Base-by-base conservation (phyloP, 441 rosid species). In the Kokia cookei region DNA sequence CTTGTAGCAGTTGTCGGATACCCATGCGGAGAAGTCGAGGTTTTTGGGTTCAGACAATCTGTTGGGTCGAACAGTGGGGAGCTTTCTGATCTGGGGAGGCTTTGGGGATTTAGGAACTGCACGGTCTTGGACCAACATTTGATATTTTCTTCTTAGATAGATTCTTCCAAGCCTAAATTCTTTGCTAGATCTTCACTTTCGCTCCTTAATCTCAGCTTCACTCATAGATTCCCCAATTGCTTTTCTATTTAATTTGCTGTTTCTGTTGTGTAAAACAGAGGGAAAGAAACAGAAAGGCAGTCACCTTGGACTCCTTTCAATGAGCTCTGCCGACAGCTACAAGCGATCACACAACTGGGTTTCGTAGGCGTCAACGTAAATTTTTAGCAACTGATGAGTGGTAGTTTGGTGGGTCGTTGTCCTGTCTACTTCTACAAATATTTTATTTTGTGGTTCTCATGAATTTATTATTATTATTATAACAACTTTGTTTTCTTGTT, bases 51-150 rank as follows among this genome's bases (percentile, higher is more conserved):
- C 87, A 60, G 85, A 61, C 79, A 89, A 85, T 17, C 91, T 89
- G 75, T 81, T 81, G 45, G 58, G 74, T 54, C 75, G 84, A 24
- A 61, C 43, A 24, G 90, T 81, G 4, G 87, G 82, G 7, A 83
- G 69, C 7, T 76, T 58, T 71, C 85, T 82, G 86, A 73, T 80
- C 80, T 79, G 90, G 74, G 72, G 85, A 7, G 14, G 63, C 75
- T 91, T 90, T 14, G 86, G 79, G 42, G 90, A 82, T 75, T 89
- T 84, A 0, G 95, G 90, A 26, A 72, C 61, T 69, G 74, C 75
- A n/a, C 97, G 96, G 78, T 86, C 94, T 75, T 91, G 98, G 87
- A 93, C 95, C 86, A 93, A 84, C 98, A 93, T 93, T 84, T 76
- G 65, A 83, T 75, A 75, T 47, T 76, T 57, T 63, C 57, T 76